Conservation (phyloP, 2,329 filamentous ascomycete genomes). For the Cladorrhinum sp. region DNA sequence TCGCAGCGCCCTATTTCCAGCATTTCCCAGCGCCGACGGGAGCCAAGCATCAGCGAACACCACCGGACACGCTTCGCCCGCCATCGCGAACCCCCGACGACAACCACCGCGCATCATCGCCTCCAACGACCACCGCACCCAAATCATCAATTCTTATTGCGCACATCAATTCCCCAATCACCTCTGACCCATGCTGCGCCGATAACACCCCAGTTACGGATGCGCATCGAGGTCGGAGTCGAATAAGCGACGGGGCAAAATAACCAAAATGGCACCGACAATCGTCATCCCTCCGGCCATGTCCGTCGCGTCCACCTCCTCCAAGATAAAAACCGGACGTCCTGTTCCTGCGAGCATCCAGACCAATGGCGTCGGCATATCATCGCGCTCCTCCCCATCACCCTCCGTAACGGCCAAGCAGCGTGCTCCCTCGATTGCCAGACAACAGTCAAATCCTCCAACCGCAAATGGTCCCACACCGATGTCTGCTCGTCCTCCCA, state of each 20-base stretch:
- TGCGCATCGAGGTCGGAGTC: slow-evolving; percentile 8
- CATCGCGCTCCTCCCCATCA: slow-evolving; percentile 58
- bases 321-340: slow-evolving; percentile 61
- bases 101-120: slow-evolving; percentile 4
- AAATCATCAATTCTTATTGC: background rate
- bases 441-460: slow-evolving; percentile 47
- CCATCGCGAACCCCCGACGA: background rate
- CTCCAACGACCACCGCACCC: background rate
- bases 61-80: slow-evolving; percentile 4
- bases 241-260: slow-evolving; percentile 2
- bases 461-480: slow-evolving; percentile 46
- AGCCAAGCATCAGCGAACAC: background rate
- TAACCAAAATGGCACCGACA: slow-evolving; percentile 51
- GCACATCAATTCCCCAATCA: background rate
- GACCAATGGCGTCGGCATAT: slow-evolving; percentile 55
- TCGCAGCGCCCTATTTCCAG: background rate
- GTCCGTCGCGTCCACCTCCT: slow-evolving; percentile 35
- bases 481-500: slow-evolving; percentile 48
- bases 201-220: background rate
- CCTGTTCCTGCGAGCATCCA: slow-evolving; percentile 64
- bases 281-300: slow-evolving; percentile 46
- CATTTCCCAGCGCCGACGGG: background rate
- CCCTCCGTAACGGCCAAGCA: slow-evolving; percentile 53
- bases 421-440: slow-evolving; percentile 46
- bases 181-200: background rate